Base-by-base conservation (phyloP, 2,329 filamentous ascomycete species). In the Nothomitra cinnamomea region DNA sequence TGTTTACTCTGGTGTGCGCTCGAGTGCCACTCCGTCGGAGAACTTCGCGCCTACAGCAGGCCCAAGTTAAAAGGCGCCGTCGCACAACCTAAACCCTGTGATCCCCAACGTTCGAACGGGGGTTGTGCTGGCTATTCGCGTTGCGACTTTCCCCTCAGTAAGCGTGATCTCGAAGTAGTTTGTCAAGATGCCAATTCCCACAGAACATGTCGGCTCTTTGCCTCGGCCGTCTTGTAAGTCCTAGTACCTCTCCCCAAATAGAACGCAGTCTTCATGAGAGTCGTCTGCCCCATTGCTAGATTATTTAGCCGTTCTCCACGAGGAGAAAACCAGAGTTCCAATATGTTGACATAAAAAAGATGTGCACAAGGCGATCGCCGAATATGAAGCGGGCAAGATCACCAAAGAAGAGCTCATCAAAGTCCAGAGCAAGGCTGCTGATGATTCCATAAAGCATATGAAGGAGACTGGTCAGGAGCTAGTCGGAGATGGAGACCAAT, bases 401-500 rank as follows among this genome's bases (percentile, higher is more conserved):
- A 52, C 55, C 22, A 56, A 56, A 17, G 57, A 61, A 19, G 60
- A 63, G 12, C 59, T 65, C 17, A 35, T 59, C 15, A 48, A 53
- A 43, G 59, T 57, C 8, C 63, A 65, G 41, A 60, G 65, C 54
- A 59, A 60, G 52, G 63, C 63, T 3, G 64, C 62, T 35, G 60
- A 61, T 51, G 62, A 65, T 32, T 63, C 61, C 1, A 57, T 65
- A 15, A 55, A 54, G 28, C 58, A 57, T 32, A 61, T 64, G 56
- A 57, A 60, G 47, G 55, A 56, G 21, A 62, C 62, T 6, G 63
- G 62, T 15, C 57, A 62, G 35, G 51, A 54, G 25, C 55, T 62
- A 6, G 56, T 64, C 35, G 62, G 62, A 7, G 63, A 65, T 54
- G 63, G 63, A 38, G 63, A 65, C 51, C 61, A 65, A 49, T 56